Conservation (phyloP, 768 basidiomycete species). For the Mycena amicta region DNA sequence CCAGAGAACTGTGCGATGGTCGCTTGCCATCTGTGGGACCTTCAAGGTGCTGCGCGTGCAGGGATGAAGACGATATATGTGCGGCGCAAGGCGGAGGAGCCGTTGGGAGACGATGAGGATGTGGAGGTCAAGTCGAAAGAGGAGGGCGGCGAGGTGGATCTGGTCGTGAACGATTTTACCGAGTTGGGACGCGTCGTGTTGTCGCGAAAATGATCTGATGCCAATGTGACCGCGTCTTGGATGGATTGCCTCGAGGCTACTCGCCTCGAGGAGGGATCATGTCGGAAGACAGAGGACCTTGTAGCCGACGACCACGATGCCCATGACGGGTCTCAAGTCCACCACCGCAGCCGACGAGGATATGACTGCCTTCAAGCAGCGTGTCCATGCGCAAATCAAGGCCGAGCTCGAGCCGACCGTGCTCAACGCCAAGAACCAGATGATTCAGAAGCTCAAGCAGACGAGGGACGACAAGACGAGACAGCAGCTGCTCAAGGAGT, state of each 20-base stretch:
- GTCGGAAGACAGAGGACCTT: not conserved
- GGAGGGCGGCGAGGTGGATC: conserved; percentile 62
- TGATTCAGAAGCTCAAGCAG: conserved; percentile 19
- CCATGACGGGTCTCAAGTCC: not conserved
- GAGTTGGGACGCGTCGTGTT: conserved; percentile 42
- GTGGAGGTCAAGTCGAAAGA: conserved; percentile 42
- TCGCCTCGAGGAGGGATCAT: not conserved
- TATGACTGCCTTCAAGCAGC: conserved; percentile 15
- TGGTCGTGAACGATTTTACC: conserved; percentile 52
- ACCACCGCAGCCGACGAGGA: conserved; percentile 8
- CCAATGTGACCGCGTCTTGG: conserved; percentile 8
- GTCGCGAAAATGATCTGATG: not conserved
- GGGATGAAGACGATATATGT: conserved; percentile 67
- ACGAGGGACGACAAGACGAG: conserved; percentile 17
- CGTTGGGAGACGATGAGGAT: not conserved
- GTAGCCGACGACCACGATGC: not conserved
- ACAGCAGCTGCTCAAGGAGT: conserved; percentile 13
- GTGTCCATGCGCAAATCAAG: conserved; percentile 20
- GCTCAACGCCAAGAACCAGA: conserved; percentile 12
- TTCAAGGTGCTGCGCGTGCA: conserved; percentile 50
- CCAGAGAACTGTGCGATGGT: conserved; percentile 63
- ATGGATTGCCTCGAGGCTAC: conserved; percentile 2
- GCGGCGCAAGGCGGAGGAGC: conserved; percentile 51
- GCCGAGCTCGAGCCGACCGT: conserved; percentile 17
- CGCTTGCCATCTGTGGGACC: conserved; percentile 62